phyloP scores from a whole-genome alignment of 352 stramenopile species.

The Globisporangium abappressorium region DNA sequence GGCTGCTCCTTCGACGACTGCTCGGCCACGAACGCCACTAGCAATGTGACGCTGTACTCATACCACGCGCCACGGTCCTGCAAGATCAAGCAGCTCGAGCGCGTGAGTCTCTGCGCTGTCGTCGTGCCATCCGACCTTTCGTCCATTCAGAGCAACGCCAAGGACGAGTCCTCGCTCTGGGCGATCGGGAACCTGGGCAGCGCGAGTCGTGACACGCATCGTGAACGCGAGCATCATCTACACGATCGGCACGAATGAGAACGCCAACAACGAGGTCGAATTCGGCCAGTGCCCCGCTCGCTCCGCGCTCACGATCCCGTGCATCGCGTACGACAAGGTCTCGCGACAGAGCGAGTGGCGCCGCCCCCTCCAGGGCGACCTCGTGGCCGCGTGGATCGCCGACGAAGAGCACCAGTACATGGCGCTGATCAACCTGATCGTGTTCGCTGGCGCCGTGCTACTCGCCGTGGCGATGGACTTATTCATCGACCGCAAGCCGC shows the following conservation, averaged over 20 bases:
- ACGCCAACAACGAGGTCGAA: background rate
- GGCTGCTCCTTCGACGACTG: slow-evolving; percentile 22
- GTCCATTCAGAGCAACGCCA: background rate
- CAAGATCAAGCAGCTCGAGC: slow-evolving; percentile 12
- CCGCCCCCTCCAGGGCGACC: slow-evolving; percentile 18
- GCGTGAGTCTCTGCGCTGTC: slow-evolving; percentile 14
- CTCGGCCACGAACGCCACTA: slow-evolving; percentile 16
- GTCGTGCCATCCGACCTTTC: background rate
- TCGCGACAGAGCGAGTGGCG: slow-evolving; percentile 26
- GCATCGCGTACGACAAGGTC: slow-evolving; percentile 18
- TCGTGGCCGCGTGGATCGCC: slow-evolving; percentile 26
- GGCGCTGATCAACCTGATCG: slow-evolving; percentile 25
- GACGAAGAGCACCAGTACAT: slow-evolving; percentile 28
- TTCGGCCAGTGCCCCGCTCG: slow-evolving; percentile 11
- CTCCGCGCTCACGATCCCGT: slow-evolving; percentile 27
- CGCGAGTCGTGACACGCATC: background rate
- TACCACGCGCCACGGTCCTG: slow-evolving; percentile 5
- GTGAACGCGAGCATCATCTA: slow-evolving; percentile 12
- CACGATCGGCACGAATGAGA: slow-evolving; percentile 21
- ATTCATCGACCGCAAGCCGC: slow-evolving; percentile 27
- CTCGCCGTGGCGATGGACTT: slow-evolving; percentile 28
- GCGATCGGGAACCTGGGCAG: slow-evolving; percentile 21
- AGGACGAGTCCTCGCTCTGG: slow-evolving; percentile 20
- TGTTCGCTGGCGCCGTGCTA: slow-evolving; percentile 27
- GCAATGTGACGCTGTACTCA: slow-evolving; percentile 14